phyloP scores from a whole-genome alignment of 371 early-diverging fungal species.

The Entomophthora muscae region DNA sequence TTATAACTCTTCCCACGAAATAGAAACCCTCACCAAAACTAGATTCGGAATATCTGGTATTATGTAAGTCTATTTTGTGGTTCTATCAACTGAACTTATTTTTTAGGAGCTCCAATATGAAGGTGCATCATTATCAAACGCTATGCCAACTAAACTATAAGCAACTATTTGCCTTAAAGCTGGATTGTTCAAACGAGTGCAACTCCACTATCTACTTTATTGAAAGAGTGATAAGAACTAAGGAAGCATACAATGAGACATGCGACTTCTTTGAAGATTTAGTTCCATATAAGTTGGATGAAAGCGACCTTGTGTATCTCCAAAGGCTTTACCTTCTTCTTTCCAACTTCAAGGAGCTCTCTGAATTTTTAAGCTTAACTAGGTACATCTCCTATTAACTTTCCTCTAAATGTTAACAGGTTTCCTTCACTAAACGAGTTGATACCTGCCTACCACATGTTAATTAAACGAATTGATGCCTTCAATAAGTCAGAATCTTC shows the following conservation, averaged over 20 bases:
- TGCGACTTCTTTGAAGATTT: not conserved
- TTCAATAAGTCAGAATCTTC: not conserved
- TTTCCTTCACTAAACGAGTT: not conserved
- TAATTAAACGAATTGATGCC: not conserved
- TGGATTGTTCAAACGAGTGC: not conserved
- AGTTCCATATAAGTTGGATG: not conserved
- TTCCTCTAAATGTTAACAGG: not conserved
- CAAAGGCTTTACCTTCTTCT: not conserved
- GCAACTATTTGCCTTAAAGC: not conserved
- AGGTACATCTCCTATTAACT: not conserved
- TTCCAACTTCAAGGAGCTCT: not conserved
- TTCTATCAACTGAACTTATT: not conserved
- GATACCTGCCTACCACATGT: not conserved
- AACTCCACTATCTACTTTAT: not conserved
- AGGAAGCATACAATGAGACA: not conserved
- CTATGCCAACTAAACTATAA: not conserved
- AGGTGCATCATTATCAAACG: not conserved
- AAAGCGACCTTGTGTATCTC: not conserved
- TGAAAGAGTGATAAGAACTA: not conserved
- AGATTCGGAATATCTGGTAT: not conserved
- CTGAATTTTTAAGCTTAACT: not conserved
- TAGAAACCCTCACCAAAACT: not conserved
- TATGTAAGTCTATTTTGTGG: not conserved
- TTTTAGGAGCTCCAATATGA: not conserved
- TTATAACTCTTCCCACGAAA: not conserved